A percentile compares a stretch with the other conserved stretches of the same genome.
These are phyloP conservation scores for Plasmodium adleri DNA, from an alignment of 169 alveolate genomes.

Conservation along the genomic window DNA sequence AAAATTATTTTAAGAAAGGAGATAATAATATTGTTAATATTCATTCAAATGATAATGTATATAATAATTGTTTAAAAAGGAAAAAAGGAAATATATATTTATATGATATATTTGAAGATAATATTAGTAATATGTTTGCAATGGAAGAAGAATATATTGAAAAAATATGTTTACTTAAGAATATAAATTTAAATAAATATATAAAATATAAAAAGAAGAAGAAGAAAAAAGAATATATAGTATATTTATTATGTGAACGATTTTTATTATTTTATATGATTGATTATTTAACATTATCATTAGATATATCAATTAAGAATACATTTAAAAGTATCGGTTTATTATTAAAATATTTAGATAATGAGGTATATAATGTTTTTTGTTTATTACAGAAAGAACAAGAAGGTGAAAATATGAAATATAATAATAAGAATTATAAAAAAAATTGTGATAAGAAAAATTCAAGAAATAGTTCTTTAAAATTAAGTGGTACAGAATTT, in stretches of 20 bases:
- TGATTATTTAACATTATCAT: constrained; percentile 59
- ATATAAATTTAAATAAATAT: constrained; percentile 53
- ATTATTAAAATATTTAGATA: constrained; percentile 46
- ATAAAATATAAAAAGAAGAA: constrained; percentile 66
- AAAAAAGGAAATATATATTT: neutral
- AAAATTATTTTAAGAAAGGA: too few relatives aligned
- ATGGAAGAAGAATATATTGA: constrained; percentile 63
- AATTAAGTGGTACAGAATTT: constrained; percentile 62
- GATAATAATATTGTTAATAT: neutral
- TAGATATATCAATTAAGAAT: constrained; percentile 60
- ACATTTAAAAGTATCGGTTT: constrained; percentile 61
- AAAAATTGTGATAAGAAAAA: neutral
- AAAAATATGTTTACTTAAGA: constrained; percentile 60
- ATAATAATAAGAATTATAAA: constrained; percentile 5
- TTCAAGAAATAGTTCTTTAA: constrained; percentile 9
- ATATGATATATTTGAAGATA: constrained; percentile 14
- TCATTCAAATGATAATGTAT: neutral
- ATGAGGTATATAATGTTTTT: constrained; percentile 60
- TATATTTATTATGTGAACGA: constrained; percentile 60
- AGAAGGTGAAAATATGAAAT: constrained; percentile 41
- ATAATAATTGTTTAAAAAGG: neutral
- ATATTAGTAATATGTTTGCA: constrained; percentile 39
- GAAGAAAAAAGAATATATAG: constrained; percentile 62
- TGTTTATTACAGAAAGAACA: constrained; percentile 66
- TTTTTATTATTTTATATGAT: constrained; percentile 68